phyloP scores from a whole-genome alignment of 768 basidiomycete species.

The Agaricus sinodeliciosus region DNA sequence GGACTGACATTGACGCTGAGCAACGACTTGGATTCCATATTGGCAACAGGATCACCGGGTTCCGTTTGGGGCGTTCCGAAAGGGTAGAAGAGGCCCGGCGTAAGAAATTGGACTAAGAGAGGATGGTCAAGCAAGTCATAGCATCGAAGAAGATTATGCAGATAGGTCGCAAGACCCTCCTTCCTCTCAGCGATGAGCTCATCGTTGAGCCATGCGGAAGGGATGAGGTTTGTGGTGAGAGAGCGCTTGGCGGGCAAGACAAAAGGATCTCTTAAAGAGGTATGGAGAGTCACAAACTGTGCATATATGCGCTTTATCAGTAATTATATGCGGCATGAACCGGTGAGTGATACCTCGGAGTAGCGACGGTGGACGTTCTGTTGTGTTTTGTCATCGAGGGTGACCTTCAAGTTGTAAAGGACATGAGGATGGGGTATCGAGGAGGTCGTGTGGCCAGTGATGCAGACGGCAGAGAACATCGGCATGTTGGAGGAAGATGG shows the following conservation, averaged over 20 bases:
- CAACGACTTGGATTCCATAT: constrained; percentile 2
- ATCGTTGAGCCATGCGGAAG: constrained; percentile 49
- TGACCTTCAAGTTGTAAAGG: constrained; percentile 35
- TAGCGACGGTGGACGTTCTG: constrained; percentile 29
- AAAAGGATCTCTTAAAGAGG: constrained; percentile 31
- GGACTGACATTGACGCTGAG: neutral
- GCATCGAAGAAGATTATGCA: constrained; percentile 31
- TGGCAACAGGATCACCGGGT: constrained; percentile 19
- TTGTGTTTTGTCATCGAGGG: constrained; percentile 23
- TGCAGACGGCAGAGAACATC: constrained; percentile 14
- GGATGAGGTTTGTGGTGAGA: constrained; percentile 39
- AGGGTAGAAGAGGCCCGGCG: constrained; percentile 25
- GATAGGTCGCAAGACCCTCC: constrained; percentile 35
- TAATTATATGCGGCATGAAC: neutral
- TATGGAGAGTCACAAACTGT: constrained; percentile 32
- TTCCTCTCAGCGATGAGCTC: constrained; percentile 46
- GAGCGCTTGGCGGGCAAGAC: constrained; percentile 46
- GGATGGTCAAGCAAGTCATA: constrained; percentile 27
- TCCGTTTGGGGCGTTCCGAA: constrained; percentile 36
- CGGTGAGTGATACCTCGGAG: constrained; percentile 33
- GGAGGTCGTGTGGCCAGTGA: constrained; percentile 39
- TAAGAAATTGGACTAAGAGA: constrained; percentile 32
- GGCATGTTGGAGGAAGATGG: neutral
- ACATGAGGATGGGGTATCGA: constrained; percentile 41
- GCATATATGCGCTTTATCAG: neutral